Base-by-base conservation (phyloP, 164 flowering plant species). In the Piper longum region DNA sequence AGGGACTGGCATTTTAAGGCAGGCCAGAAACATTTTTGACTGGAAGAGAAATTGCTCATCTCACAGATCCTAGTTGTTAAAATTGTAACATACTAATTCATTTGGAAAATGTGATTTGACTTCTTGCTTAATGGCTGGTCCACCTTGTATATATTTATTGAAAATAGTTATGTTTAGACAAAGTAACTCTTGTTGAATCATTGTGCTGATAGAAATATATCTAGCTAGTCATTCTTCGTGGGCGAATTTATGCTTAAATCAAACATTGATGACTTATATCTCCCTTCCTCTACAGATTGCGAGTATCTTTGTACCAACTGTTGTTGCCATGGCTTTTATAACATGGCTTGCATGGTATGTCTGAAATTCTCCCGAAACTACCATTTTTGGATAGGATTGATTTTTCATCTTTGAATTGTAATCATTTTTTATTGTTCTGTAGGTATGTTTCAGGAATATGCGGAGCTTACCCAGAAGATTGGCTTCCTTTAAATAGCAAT, bases 251-350 rank as follows among this genome's bases (percentile, higher is more conserved):
- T 26, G 36, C 36, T 26, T 26, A 26, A 26, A 26, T 26, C 36
- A 26, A 26, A 26, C 36, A 26, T 26, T 26, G 52, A 12, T 48
- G 52, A 48, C 14, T 3, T 9, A 48, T 70, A 58, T 66, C 63
- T 64, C 1, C 65, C 51, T 2, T 68, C 51, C 17, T 54, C 61
- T 74, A 68, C 87, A 95, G 96, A 82, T 95, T 63, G 98, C 99
- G 42, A 85, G 98, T 82, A 86, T 91, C 62, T 95, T 95, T 80
- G 98, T 95, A 62, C 99, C 97, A 3, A 76, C 82, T 7, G 98
- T 95, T 64, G 79, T 95, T 73, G 45, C 75, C 42, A 3, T 95
- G 83, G 67, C 96, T 39, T 63, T 89, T 17, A 26, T 91, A 64
- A 95, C 99, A 59, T 81, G 89, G 11, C 71, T 86, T 69, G 91